Percentiles rank a stretch among this genome's conserved stretches.
phyloP scores from a whole-genome alignment of 345 rosid species.

The Populus simonii region DNA sequence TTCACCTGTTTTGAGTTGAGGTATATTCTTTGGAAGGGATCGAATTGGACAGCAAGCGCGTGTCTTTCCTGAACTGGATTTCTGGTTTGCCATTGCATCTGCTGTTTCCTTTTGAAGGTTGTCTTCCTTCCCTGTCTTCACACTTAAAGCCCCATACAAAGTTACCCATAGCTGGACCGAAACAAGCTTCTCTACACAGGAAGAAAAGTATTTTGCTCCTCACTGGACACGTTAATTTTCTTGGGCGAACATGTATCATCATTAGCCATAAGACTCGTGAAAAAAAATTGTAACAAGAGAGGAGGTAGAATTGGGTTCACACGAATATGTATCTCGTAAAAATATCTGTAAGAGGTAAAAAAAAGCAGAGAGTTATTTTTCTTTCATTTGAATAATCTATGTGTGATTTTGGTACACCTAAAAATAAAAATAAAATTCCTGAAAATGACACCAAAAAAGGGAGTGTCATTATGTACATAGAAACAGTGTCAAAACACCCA shows the following conservation, averaged over 20 bases:
- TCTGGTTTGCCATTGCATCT: no score
- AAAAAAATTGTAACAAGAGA: no score
- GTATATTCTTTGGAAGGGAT: constrained; percentile 3
- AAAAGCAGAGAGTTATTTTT: not conserved
- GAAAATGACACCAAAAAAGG: not conserved
- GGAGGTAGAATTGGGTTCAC: not conserved
- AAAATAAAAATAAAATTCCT: not conserved
- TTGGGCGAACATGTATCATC: not conserved
- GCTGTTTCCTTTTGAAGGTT: no score
- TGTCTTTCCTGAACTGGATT: no score
- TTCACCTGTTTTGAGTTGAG: not conserved
- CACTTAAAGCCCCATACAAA: no score
- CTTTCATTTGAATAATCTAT: not conserved
- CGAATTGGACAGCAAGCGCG: no score
- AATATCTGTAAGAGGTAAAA: not conserved
- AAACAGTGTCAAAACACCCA: constrained; percentile 30
- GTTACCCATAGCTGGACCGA: not conserved
- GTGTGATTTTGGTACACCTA: not conserved
- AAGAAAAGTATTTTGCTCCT: not conserved
- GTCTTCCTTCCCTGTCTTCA: no score
- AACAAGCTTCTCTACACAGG: not conserved
- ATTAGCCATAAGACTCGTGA: not conserved
- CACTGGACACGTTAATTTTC: not conserved
- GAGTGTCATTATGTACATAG: not conserved
- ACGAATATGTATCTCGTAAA: not conserved